phyloP scores from a whole-genome alignment of 2,329 filamentous ascomycete species.

The Fusarium sp. region DNA sequence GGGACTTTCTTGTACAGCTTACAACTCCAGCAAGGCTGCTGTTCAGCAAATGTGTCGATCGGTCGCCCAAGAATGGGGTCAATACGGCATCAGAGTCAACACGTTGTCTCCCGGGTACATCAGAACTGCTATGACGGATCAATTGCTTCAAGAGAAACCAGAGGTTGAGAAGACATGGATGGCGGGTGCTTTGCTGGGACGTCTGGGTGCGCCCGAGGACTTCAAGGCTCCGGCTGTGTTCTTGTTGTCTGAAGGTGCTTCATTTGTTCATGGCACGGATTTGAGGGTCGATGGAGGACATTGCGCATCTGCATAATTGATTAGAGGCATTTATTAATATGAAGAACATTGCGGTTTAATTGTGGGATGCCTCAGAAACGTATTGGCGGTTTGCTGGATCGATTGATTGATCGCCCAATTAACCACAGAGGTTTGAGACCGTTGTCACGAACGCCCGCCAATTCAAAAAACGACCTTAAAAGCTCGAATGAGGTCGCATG shows the following conservation, averaged over 20 bases:
- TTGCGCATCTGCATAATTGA: conserved; percentile 51
- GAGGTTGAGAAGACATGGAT: conserved; percentile 66
- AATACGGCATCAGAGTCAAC: conserved; percentile 73
- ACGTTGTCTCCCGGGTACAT: conserved; percentile 73
- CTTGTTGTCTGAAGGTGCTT: conserved; percentile 66
- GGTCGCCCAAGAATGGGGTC: conserved; percentile 72
- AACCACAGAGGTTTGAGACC: not conserved
- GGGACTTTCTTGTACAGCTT: conserved; percentile 73
- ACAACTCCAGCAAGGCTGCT: conserved; percentile 72
- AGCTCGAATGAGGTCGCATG: not conserved
- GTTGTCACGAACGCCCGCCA: not conserved
- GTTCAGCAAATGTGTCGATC: conserved; percentile 71
- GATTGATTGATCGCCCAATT: not conserved
- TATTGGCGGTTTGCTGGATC: not conserved
- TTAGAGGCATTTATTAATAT: not conserved
- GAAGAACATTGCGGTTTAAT: not conserved
- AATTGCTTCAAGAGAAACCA: conserved; percentile 58
- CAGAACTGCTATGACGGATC: conserved; percentile 62
- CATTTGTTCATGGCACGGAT: conserved; percentile 69
- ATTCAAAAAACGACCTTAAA: not conserved
- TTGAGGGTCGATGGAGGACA: conserved; percentile 70
- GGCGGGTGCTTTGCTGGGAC: conserved; percentile 64
- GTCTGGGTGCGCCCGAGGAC: conserved; percentile 67
- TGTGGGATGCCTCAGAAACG: not conserved
- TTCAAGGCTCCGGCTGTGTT: conserved; percentile 70